Base-by-base conservation (phyloP, 1,139 yeast species). In the Blastobotrys aristatus region DNA sequence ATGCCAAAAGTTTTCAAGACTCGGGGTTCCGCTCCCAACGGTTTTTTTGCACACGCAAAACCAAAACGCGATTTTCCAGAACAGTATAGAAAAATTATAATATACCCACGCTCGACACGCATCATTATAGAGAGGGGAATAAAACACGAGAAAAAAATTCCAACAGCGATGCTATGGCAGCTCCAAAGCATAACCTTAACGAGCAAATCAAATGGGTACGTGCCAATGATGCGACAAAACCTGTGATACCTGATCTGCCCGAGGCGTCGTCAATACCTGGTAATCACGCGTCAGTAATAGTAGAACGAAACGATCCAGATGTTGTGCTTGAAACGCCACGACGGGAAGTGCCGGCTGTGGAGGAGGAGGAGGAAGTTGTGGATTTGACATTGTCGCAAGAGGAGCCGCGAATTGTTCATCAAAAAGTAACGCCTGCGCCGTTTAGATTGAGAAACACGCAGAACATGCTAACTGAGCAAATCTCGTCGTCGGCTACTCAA, bases 381-480 rank as follows among this genome's bases (percentile, higher is more conserved):
- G 30, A 26, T 30, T 27, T 27, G 32, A 14, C 38, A n/a, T 11
- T 20, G 11, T 27, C 34, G n/a, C 42, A 16, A 16, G 42, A 39
- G 11, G 33, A 39, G 21, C 42, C 34, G 20, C 16, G 18, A 37
- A 17, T 24, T 35, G 26, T 35, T 20, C 10, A 35, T 35, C 7
- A 37, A 21, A 39, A 22, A 4, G 24, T 29, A 3, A 40, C 43
- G 2, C 43, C 43, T 29, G 43, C 43, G 16, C 43, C 27, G 27
- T 6, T n/a, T 3, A 16, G 18, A 18, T 2, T 39, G 11, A 10
- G 14, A 5, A 39, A 14, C 22, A 21, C 40, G 8, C 40, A 38
- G 6, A 38, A 38, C 27, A 11, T 40, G 14, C 35, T 42, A 4
- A 43, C 41, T 3, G 43, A 41, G 13, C 45, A 45, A 35, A 41